Evolutionary conservation across 1,284 basidiomycete genomes (phyloP), one percentile per base, ranked within the genome.

Genomic region (Cryptococcus amylolentus): DNA sequence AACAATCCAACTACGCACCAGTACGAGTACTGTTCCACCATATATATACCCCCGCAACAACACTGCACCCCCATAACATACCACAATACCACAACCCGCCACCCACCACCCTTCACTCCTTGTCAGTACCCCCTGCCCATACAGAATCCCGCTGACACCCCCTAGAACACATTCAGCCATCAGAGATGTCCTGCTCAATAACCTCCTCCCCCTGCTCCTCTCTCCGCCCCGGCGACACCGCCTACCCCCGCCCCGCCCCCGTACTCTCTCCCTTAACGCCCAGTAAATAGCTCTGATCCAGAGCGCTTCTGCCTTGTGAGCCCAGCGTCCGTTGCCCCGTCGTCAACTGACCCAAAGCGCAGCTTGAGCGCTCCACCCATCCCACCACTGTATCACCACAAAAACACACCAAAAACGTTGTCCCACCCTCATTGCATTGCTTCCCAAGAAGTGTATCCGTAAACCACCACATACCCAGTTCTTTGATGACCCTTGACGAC

Each of bases 221-320:
- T 26, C 37, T 49, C 9, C 48, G 48, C 13, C 44, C 54, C 9
- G 49, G 54, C 23, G 42, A 52, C 27, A 47, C 47, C 5, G 13
- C 42, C 4, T 54, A 47, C 45, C 38, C 45, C 23, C 35, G 46
- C 14, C 52, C 52, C 4, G 51, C 45, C 10, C 52, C 52, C 27
- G 35, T 49, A 37, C 31, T 40, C 31, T 18, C 45, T 27, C 26
- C 52, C 31, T 23, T 48, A 20, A 45, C 52, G 31, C 38, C 37
- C 35, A 40, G 52, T 18, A 42, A 43, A 39, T 35, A 12, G 18
- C 40, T 16, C 27, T 12, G 26, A 6, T 13, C 18, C 6, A 16
- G 26, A 12, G 2, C 16, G 31, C 7, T 5, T 35, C 31, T 35
- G 7, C 10, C 31, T 27, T 10, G 44, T 28, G 26, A 20, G 44